phyloP scores from a whole-genome alignment of 2,329 filamentous ascomycete species.

The Sporothrix globosa region DNA sequence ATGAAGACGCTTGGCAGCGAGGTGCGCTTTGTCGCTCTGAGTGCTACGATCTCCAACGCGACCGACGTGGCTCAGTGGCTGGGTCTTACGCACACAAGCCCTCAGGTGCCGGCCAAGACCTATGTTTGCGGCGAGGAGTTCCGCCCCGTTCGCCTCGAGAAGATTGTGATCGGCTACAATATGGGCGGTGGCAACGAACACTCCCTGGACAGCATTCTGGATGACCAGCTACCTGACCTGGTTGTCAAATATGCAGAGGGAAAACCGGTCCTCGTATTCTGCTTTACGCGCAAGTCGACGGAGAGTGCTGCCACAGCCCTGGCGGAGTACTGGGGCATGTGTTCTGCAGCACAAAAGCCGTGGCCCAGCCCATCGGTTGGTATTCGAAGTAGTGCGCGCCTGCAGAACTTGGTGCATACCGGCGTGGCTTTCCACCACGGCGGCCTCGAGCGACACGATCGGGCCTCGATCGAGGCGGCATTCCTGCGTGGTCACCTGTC shows the following conservation, averaged over 20 bases:
- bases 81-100: constrained; percentile 64
- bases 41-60: constrained; percentile 82
- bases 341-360: constrained; percentile 54
- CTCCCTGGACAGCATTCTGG: constrained; percentile 71
- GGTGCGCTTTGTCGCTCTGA: constrained; percentile 78
- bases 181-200: constrained; percentile 66
- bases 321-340: constrained; percentile 65
- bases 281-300: constrained; percentile 73
- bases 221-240: constrained; percentile 65
- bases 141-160: constrained; percentile 75
- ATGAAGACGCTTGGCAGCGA: constrained; percentile 80
- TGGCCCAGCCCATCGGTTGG: constrained; percentile 64
- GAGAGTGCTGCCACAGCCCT: constrained; percentile 68
- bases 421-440: constrained; percentile 85
- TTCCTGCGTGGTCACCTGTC: constrained; percentile 73
- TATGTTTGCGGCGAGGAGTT: constrained; percentile 80
- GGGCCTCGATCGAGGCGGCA: constrained; percentile 65
- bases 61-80: constrained; percentile 80
- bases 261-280: constrained; percentile 84
- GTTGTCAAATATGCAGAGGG: constrained; percentile 67
- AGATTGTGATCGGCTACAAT: constrained; percentile 74
- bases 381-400: constrained; percentile 58
- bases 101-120: constrained; percentile 64
- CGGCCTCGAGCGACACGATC: constrained; percentile 67
- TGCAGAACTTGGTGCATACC: constrained; percentile 54